phyloP scores from a whole-genome alignment of 805 yeast species.

The Nakazawaea populi region DNA sequence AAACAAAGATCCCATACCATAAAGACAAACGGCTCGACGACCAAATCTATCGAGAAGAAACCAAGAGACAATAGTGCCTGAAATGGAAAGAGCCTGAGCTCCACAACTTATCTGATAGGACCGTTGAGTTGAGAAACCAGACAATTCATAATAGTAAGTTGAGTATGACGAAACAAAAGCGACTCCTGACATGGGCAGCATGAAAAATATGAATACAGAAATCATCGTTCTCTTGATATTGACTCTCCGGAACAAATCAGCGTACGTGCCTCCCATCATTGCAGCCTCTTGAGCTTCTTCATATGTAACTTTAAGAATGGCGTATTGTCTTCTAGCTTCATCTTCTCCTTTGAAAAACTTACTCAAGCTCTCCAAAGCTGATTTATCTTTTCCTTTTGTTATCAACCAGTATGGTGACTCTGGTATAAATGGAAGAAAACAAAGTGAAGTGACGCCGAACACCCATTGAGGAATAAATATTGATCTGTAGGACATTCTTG shows the following conservation, averaged over 20 bases:
- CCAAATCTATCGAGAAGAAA: slow-evolving; percentile 24
- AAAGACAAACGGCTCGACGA: slow-evolving; percentile 22
- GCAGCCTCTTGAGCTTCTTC: slow-evolving; percentile 6
- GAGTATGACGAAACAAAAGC: slow-evolving; percentile 39
- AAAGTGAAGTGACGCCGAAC: slow-evolving; percentile 10
- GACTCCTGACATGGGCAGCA: slow-evolving; percentile 42
- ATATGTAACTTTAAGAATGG: slow-evolving; percentile 12
- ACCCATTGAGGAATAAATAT: slow-evolving; percentile 17
- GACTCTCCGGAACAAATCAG: slow-evolving; percentile 38
- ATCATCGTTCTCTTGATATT: slow-evolving; percentile 43
- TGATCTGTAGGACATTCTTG: slow-evolving; percentile 16
- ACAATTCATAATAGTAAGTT: slow-evolving; percentile 42
- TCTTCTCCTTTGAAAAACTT: slow-evolving; percentile 7
- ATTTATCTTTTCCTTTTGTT: slow-evolving; percentile 32
- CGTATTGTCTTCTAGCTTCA: slow-evolving; percentile 7
- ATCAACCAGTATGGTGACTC: slow-evolving; percentile 20
- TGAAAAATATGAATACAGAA: slow-evolving; percentile 29
- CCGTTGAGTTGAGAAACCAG: slow-evolving; percentile 37
- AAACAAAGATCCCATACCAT: slow-evolving; percentile 21
- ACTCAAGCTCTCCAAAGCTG: slow-evolving; percentile 33
- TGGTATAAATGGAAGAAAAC: slow-evolving; percentile 13
- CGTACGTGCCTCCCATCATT: slow-evolving; percentile 17
- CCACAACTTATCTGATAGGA: slow-evolving; percentile 27
- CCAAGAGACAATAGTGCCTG: slow-evolving; percentile 27
- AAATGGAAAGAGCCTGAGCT: slow-evolving; percentile 25